Conservation (phyloP, 2,329 filamentous ascomycete species). For the Rhexocercosporidium sp. region DNA sequence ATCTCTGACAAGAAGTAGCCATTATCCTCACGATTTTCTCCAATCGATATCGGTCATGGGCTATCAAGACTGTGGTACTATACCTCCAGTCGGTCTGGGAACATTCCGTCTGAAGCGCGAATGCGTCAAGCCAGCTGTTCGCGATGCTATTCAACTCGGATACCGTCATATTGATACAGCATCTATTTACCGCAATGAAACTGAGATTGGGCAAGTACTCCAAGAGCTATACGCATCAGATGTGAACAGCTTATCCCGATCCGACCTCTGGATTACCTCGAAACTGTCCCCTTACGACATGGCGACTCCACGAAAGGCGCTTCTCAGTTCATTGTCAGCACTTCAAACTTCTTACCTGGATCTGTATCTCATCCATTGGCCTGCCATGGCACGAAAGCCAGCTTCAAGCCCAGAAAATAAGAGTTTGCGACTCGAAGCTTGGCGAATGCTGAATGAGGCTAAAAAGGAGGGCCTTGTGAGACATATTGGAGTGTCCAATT, state of each 20-base stretch:
- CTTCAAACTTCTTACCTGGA: constrained; percentile 73
- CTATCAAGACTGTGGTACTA: constrained; percentile 42
- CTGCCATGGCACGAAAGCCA: constrained; percentile 45
- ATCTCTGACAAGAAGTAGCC: not conserved
- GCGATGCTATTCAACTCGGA: constrained; percentile 68
- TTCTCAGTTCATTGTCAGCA: constrained; percentile 63
- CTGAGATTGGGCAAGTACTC: constrained; percentile 69
- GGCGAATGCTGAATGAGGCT: constrained; percentile 71
- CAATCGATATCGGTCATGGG: not conserved
- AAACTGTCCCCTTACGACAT: constrained; percentile 86
- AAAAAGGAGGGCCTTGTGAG: constrained; percentile 69
- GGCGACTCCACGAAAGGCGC: constrained; percentile 66
- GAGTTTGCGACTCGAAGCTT: constrained; percentile 65
- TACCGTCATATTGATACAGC: constrained; percentile 78
- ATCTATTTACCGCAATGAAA: constrained; percentile 78
- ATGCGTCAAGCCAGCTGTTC: constrained; percentile 73
- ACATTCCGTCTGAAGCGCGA: constrained; percentile 76
- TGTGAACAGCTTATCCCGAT: constrained; percentile 67
- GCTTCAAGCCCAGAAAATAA: constrained; percentile 63
- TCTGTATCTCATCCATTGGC: constrained; percentile 77
- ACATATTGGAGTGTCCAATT: constrained; percentile 86
- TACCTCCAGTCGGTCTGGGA: constrained; percentile 76
- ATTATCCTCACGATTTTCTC: not conserved
- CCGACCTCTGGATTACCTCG: constrained; percentile 75
- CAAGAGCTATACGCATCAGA: constrained; percentile 38